Evolutionary conservation across 2,329 filamentous ascomycete genomes (phyloP).

Genomic region (Apiospora koreana): DNA sequence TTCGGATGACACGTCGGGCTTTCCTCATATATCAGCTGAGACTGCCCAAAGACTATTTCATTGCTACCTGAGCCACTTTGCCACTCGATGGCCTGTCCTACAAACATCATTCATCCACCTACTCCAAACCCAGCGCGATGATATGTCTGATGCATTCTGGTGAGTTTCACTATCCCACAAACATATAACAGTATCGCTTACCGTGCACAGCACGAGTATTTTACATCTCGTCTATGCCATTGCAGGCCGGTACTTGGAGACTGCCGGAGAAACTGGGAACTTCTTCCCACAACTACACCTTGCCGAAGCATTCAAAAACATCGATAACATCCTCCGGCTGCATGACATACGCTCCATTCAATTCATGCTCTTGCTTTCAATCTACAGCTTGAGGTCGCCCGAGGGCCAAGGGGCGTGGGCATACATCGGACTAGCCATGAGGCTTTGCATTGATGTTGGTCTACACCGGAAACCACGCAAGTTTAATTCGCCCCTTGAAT

Average conservation of each 20-base stretch:
- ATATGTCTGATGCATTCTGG: conserved; percentile 22
- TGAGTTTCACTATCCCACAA: not conserved
- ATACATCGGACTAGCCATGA: conserved; percentile 23
- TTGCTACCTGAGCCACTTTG: conserved; percentile 27
- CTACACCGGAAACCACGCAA: conserved; percentile 23
- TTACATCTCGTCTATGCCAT: conserved; percentile 34
- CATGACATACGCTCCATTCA: conserved; percentile 24
- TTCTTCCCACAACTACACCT: conserved; percentile 22
- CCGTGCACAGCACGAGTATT: conserved; percentile 15
- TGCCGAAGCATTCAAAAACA: conserved; percentile 19
- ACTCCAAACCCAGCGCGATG: conserved; percentile 23
- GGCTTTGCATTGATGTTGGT: conserved; percentile 24
- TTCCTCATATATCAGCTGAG: conserved; percentile 22
- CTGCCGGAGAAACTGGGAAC: conserved; percentile 28
- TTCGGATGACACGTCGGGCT: conserved; percentile 13
- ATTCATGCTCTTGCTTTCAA: conserved; percentile 23
- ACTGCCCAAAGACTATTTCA: conserved; percentile 26
- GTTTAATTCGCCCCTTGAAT: conserved; percentile 19
- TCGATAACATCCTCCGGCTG: conserved; percentile 21
- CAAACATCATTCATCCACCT: conserved; percentile 24
- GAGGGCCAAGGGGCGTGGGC: conserved; percentile 22
- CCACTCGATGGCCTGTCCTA: conserved; percentile 27
- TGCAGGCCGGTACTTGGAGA: conserved; percentile 31
- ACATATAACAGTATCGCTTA: not conserved
- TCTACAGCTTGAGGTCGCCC: conserved; percentile 21